phyloP scores from a whole-genome alignment of 352 stramenopile species.

The Phytophthora meadii region DNA sequence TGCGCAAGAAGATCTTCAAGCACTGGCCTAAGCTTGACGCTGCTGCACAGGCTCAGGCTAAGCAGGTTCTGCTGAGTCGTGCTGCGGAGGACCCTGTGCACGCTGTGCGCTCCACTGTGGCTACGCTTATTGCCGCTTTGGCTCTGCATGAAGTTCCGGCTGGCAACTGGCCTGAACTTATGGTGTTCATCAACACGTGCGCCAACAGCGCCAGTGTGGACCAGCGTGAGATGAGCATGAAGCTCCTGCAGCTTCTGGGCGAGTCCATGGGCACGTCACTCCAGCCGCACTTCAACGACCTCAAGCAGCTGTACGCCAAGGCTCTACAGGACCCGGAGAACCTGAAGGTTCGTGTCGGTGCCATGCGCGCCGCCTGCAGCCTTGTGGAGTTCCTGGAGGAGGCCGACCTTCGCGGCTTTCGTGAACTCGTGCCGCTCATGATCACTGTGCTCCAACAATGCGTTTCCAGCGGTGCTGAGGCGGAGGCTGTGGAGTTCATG shows the following conservation, averaged over 20 bases:
- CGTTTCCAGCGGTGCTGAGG: constrained; percentile 75
- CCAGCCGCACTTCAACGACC: constrained; percentile 82
- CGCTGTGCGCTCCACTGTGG: constrained; percentile 88
- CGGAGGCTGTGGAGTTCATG: constrained; percentile 87
- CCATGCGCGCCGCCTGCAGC: constrained; percentile 82
- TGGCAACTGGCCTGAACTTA: constrained; percentile 93
- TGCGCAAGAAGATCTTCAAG: constrained; percentile 95
- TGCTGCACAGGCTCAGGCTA: constrained; percentile 78
- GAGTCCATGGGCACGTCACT: constrained; percentile 91
- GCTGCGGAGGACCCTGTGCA: constrained; percentile 88
- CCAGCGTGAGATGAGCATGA: constrained; percentile 93
- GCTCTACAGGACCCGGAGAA: constrained; percentile 82
- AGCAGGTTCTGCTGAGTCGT: constrained; percentile 88
- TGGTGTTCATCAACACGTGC: constrained; percentile 94
- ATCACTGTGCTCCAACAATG: constrained; percentile 88
- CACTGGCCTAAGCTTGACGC: constrained; percentile 93
- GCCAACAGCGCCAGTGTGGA: constrained; percentile 79
- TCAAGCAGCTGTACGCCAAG: constrained; percentile 80
- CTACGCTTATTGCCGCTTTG: constrained; percentile 82
- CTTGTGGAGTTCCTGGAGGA: constrained; percentile 88
- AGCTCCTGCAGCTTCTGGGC: constrained; percentile 93
- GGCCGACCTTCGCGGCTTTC: constrained; percentile 71
- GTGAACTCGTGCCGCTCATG: constrained; percentile 82
- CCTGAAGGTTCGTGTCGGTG: constrained; percentile 82
- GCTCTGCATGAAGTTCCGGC: constrained; percentile 78